Conservation (phyloP, 1,139 yeast species). For the Saccharomyces hybrid region DNA sequence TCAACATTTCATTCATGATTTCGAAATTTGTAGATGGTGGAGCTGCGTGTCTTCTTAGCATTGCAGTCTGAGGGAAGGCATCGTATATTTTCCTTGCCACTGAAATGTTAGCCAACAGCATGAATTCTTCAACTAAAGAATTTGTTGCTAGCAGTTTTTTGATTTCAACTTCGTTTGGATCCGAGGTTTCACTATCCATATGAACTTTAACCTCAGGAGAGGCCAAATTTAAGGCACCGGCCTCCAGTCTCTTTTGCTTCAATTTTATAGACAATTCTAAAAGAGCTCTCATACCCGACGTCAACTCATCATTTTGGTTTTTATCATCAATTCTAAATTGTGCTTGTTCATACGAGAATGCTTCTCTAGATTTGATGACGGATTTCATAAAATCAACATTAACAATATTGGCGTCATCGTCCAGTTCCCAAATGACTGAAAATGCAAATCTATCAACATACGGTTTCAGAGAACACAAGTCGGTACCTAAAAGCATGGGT, state of each 20-base stretch:
- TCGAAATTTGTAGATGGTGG: slow-evolving; percentile 95
- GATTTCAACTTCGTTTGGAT: slow-evolving; percentile 92
- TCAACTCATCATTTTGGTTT: slow-evolving; percentile 71
- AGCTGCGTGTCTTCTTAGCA: slow-evolving; percentile 93
- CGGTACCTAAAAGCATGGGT: slow-evolving; percentile 91
- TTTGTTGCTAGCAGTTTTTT: slow-evolving; percentile 84
- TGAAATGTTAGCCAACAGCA: slow-evolving; percentile 93
- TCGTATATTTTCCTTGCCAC: slow-evolving; percentile 90
- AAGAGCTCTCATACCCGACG: slow-evolving; percentile 81
- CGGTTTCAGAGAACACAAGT: slow-evolving; percentile 89
- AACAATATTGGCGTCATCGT: slow-evolving; percentile 79
- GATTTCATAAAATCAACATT: slow-evolving; percentile 77
- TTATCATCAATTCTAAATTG: slow-evolving; percentile 83
- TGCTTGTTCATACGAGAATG: slow-evolving; percentile 91
- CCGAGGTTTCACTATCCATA: slow-evolving; percentile 94
- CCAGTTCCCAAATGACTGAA: slow-evolving; percentile 92
- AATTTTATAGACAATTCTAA: slow-evolving; percentile 70
- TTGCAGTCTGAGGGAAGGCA: slow-evolving; percentile 94
- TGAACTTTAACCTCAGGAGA: slow-evolving; percentile 97
- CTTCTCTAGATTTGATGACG: slow-evolving; percentile 83
- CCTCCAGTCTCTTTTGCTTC: slow-evolving; percentile 78
- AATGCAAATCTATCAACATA: slow-evolving; percentile 94
- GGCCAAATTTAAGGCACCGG: slow-evolving; percentile 94
- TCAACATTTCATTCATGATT: slow-evolving; percentile 75
- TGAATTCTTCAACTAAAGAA: slow-evolving; percentile 94